A percentile compares a stretch with the other conserved stretches of the same genome.
phyloP scores from a whole-genome alignment of 108 stramenopile species.

The Nitzschia sp. region DNA sequence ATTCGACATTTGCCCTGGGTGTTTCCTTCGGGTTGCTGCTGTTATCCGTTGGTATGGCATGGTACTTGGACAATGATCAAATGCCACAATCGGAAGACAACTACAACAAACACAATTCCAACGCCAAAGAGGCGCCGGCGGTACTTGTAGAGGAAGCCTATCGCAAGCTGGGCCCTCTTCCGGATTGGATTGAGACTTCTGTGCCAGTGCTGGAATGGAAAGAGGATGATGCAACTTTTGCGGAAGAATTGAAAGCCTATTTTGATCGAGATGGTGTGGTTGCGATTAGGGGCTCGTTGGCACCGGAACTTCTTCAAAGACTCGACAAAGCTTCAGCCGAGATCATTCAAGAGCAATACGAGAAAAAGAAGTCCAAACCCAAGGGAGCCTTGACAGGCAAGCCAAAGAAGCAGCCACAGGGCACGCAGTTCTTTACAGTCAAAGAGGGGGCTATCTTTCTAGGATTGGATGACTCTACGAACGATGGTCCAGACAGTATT shows the following conservation, averaged over 20 bases:
- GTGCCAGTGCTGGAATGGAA: slow-evolving; percentile 12
- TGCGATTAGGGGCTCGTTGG: slow-evolving; percentile 60
- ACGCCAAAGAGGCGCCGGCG: background rate
- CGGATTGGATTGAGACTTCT: slow-evolving; percentile 27
- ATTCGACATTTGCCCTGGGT: slow-evolving; percentile 29
- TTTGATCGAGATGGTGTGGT: slow-evolving; percentile 60
- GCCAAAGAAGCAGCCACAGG: slow-evolving; percentile 3
- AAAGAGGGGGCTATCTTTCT: slow-evolving; percentile 62
- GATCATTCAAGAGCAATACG: slow-evolving; percentile 24
- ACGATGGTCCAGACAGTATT: slow-evolving; percentile 18
- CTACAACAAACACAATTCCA: too few relatives aligned
- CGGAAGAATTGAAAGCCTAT: slow-evolving; percentile 27
- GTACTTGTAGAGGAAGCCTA: slow-evolving; percentile 11
- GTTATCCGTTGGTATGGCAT: slow-evolving; percentile 20
- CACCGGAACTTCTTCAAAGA: slow-evolving; percentile 14
- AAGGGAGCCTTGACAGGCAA: slow-evolving; percentile 16
- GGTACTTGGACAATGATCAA: slow-evolving; percentile 6
- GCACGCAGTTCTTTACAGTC: slow-evolving; percentile 66
- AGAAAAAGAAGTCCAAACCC: slow-evolving; percentile 13
- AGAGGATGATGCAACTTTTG: background rate
- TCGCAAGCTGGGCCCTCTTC: slow-evolving; percentile 36
- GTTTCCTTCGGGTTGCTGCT: slow-evolving; percentile 24
- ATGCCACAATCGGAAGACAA: background rate
- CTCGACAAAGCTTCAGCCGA: slow-evolving; percentile 31
- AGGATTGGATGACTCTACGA: slow-evolving; percentile 17